Conservation (phyloP, 805 yeast species). For the Candida maesae region DNA sequence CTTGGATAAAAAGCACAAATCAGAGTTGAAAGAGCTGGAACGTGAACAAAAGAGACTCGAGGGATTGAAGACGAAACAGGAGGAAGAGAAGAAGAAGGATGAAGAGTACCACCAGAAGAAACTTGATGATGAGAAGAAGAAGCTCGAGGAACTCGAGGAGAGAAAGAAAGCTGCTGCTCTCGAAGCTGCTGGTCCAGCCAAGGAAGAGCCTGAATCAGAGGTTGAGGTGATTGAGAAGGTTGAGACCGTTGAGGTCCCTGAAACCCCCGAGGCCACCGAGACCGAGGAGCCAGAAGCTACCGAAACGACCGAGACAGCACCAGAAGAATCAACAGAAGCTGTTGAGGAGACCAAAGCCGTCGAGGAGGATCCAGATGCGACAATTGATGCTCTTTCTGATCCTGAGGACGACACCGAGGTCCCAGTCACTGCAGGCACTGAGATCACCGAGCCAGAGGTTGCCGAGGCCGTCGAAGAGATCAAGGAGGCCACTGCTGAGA, state of each 20-base stretch:
- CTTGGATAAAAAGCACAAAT: slow-evolving; percentile 17
- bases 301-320: neutral
- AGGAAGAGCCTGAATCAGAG: slow-evolving; percentile 5
- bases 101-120: slow-evolving; percentile 8
- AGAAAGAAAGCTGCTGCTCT: slow-evolving; percentile 11
- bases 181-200: slow-evolving; percentile 16
- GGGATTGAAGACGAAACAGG: slow-evolving; percentile 14
- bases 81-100: slow-evolving; percentile 8
- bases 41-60: slow-evolving; percentile 13
- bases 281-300: neutral
- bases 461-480: slow-evolving; percentile 5
- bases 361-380: slow-evolving; percentile 11
- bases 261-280: neutral
- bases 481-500: slow-evolving; percentile 2
- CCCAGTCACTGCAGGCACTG: slow-evolving; percentile 4
- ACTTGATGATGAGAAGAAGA: slow-evolving; percentile 10
- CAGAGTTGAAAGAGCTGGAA: slow-evolving; percentile 16
- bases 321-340: neutral
- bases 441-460: slow-evolving; percentile 2
- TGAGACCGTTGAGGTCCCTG: neutral
- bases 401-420: slow-evolving; percentile 7
- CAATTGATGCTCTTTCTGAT: slow-evolving; percentile 13
- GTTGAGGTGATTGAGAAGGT: neutral
- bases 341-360: too few relatives aligned
- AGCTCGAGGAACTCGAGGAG: slow-evolving; percentile 15